Conservation (phyloP, 441 rosid species). For the Manihot esculenta region DNA sequence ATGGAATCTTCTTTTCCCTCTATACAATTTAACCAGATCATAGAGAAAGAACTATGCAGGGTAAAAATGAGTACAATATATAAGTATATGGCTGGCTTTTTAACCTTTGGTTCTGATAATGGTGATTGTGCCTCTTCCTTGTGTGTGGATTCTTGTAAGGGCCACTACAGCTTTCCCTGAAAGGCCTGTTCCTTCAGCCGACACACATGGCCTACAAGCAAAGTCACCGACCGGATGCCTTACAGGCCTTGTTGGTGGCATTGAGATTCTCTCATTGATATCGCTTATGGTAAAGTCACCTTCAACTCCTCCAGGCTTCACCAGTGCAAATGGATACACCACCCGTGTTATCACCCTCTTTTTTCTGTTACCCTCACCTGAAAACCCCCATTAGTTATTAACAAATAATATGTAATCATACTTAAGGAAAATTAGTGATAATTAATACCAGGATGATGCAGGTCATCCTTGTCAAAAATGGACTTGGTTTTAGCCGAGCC, state of each 20-base stretch:
- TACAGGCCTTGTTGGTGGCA: slow-evolving; percentile 83
- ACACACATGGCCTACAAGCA: slow-evolving; percentile 68
- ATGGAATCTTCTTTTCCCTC: slow-evolving; percentile 2
- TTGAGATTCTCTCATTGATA: slow-evolving; percentile 71
- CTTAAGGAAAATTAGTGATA: too few species aligned
- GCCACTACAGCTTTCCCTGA: slow-evolving; percentile 97
- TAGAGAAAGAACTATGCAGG: too few species aligned
- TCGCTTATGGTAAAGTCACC: slow-evolving; percentile 79
- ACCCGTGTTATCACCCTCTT: slow-evolving; percentile 47
- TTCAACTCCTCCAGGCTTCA: slow-evolving; percentile 92
- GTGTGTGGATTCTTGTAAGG: slow-evolving; percentile 90
- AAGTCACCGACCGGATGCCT: slow-evolving; percentile 92
- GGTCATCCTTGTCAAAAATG: slow-evolving; percentile 24
- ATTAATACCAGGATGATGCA: background rate
- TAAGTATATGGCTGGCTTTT: background rate
- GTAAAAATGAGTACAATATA: too few species aligned
- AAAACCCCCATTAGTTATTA: too few species aligned
- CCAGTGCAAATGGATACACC: slow-evolving; percentile 89
- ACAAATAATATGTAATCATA: too few species aligned
- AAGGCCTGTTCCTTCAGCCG: slow-evolving; percentile 65
- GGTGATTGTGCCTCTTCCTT: slow-evolving; percentile 92
- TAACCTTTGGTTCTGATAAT: slow-evolving; percentile 89
- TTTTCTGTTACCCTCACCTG: slow-evolving; percentile 32
- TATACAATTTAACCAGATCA: slow-evolving; percentile 34
- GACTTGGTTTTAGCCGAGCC: slow-evolving; percentile 30